Conservation (phyloP, 2,329 filamentous ascomycete species). For the Pseudonectria buxi region DNA sequence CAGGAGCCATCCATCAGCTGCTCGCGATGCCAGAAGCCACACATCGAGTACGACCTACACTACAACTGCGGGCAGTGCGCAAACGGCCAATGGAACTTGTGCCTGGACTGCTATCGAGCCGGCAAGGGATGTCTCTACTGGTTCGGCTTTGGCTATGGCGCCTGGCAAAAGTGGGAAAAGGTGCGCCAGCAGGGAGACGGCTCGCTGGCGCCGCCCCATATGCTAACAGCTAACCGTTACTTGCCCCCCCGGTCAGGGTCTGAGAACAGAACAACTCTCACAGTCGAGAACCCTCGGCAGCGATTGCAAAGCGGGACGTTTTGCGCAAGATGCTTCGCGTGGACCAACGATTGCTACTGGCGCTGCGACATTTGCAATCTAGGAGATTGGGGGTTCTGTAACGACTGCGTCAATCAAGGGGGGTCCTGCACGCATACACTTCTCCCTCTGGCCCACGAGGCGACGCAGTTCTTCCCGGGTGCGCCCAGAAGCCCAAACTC, state of each 20-base stretch:
- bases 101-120: constrained; percentile 69
- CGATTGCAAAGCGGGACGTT: constrained; percentile 76
- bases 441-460: constrained; percentile 63
- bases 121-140: constrained; percentile 77
- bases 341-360: constrained; percentile 83
- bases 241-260: constrained; percentile 43
- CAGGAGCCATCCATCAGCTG: constrained; percentile 69
- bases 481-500: constrained; percentile 37
- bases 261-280: constrained; percentile 51
- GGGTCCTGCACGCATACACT: constrained; percentile 75
- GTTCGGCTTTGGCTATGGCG: constrained; percentile 77
- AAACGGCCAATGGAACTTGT: constrained; percentile 69
- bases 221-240: constrained; percentile 53
- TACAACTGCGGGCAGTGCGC: constrained; percentile 72
- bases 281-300: constrained; percentile 58
- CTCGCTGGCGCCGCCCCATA: constrained; percentile 45
- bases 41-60: constrained; percentile 81
- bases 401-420: constrained; percentile 76
- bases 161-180: constrained; percentile 60
- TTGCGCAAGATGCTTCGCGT: constrained; percentile 67
- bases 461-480: constrained; percentile 24
- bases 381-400: constrained; percentile 93
- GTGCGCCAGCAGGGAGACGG: constrained; percentile 32
- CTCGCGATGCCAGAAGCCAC: constrained; percentile 57
- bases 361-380: constrained; percentile 81